Evolutionary conservation across 305 asterid genomes (phyloP).

Genomic region (Fraxinus sp.): DNA sequence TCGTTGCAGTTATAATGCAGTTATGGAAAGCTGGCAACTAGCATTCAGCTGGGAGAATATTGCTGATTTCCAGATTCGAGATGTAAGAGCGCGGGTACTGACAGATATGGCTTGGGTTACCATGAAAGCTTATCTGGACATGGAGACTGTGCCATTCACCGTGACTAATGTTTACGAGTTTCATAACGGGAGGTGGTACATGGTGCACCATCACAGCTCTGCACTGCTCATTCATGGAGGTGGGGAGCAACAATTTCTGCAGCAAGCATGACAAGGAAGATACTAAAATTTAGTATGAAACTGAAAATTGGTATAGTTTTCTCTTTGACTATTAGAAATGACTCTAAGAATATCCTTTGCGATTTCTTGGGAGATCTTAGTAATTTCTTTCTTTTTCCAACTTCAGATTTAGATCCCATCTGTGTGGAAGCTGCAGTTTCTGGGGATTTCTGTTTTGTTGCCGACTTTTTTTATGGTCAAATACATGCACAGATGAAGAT

Average conservation of each 20-base stretch:
- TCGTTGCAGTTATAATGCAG: slow-evolving; percentile 57
- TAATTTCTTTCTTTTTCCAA: slow-evolving; percentile 17
- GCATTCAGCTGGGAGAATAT: slow-evolving; percentile 82
- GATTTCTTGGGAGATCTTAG: slow-evolving; percentile 27
- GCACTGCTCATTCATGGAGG: slow-evolving; percentile 56
- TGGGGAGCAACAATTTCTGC: slow-evolving; percentile 49
- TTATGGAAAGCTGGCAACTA: slow-evolving; percentile 91
- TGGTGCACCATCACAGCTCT: slow-evolving; percentile 98
- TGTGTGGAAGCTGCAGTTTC: slow-evolving; percentile 19
- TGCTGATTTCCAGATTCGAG: slow-evolving; percentile 68
- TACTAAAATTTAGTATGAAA: slow-evolving; percentile 13
- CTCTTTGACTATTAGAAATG: slow-evolving; percentile 29
- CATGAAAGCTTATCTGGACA: slow-evolving; percentile 72
- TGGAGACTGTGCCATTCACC: slow-evolving; percentile 49
- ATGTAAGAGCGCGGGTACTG: slow-evolving; percentile 73
- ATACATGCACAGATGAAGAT: slow-evolving; percentile 35
- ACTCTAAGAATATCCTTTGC: slow-evolving; percentile 4
- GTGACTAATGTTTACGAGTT: slow-evolving; percentile 74
- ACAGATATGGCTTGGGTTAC: slow-evolving; percentile 92
- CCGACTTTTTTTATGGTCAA: slow-evolving; percentile 9
- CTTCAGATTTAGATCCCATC: background rate
- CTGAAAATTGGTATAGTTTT: slow-evolving; percentile 30
- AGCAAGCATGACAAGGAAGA: slow-evolving; percentile 11
- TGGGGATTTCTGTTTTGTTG: slow-evolving; percentile 14
- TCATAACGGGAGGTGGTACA: slow-evolving; percentile 82